Base-by-base conservation (phyloP, 1,284 basidiomycete genomes). In the Kalmanozyma brasiliensis region DNA sequence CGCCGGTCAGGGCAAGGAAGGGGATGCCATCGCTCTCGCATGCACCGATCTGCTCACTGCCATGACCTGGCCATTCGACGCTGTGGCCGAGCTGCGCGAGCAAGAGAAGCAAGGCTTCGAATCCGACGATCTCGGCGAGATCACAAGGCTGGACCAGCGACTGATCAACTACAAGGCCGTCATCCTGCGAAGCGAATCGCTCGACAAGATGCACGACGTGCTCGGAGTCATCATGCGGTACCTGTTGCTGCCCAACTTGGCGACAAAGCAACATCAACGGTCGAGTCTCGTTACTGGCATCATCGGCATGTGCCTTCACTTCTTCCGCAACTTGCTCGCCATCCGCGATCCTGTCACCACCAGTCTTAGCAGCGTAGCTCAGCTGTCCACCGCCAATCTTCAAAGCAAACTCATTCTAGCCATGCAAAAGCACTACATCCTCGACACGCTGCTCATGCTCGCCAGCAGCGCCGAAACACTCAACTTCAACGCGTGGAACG, bases 51-150 rank as follows among this genome's bases (percentile, higher is more conserved):
- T 82, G n/a, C 62, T 82, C 43, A 82, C 78, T 8, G 75, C 79
- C 1, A 59, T 82, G 42, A 82, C 80, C 0, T 82, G 80, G 80
- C 80, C 80, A 1, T 71, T 82, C 16, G 78, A 81, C 52, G 72
- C 68, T 11, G 45, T 62, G 7, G 77, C 73, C 37, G 80, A 81
- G 48, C 36, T 79, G 7, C 70, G 69, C 35, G 77, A 74, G 34
- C 74, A 72, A 11, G 59, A 71, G 29, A 70, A 68, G 45, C 72
- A 74, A 29, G 72, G 75, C 22, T 66, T 77, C 34, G 76, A 78
- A n/a, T 55, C 68, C 11, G 53, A 62, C 24, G 57, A 67, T 16
- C 49, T 81, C 2, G 42, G 51, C 23, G 52, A 60, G 37, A 72
- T 80, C 30, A 52, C 73, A 13, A 59, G 62, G 17, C 63, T 80